Conservation (phyloP, 768 basidiomycete species). For the Lentinus brumalis region DNA sequence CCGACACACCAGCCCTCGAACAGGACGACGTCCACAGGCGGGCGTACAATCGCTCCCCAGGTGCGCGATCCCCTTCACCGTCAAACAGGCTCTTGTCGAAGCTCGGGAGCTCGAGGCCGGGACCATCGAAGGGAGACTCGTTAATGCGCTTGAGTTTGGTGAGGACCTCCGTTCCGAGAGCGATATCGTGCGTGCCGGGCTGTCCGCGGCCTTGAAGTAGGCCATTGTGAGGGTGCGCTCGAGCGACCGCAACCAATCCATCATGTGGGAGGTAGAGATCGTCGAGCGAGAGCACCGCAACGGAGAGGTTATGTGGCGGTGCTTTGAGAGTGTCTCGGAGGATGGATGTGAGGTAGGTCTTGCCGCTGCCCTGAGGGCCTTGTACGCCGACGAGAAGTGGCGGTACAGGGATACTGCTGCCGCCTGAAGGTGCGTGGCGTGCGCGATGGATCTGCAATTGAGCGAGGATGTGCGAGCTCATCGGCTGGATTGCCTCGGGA, state of each 20-base stretch:
- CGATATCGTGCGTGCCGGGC: constrained; percentile 89
- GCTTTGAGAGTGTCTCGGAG: constrained; percentile 44
- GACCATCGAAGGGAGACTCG: constrained; percentile 1
- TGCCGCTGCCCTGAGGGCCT: constrained; percentile 94
- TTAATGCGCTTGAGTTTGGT: constrained; percentile 48
- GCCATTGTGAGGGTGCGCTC: constrained; percentile 54
- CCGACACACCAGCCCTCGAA: constrained; percentile 98
- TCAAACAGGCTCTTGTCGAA: constrained; percentile 85
- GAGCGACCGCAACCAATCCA: constrained; percentile 57
- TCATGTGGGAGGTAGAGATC: constrained; percentile 84
- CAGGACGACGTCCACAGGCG: constrained; percentile 77
- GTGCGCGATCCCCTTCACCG: constrained; percentile 84
- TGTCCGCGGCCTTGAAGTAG: constrained; percentile 85
- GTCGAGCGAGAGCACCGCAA: constrained; percentile 74
- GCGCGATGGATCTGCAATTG: constrained; percentile 38
- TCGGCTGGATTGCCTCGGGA: constrained; percentile 38
- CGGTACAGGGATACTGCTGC: constrained; percentile 12
- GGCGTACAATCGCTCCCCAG: constrained; percentile 47
- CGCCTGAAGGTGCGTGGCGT: constrained; percentile 2
- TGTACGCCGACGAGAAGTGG: constrained; percentile 88
- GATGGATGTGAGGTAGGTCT: constrained; percentile 73
- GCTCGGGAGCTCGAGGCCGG: constrained; percentile 59
- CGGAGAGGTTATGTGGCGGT: constrained; percentile 52
- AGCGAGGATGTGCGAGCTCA: constrained; percentile 41
- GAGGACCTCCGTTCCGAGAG: constrained; percentile 60